These are phyloP conservation scores for Maudiozyma barnettii DNA, from an alignment of 805 yeast genomes.

Conservation along the genomic window DNA sequence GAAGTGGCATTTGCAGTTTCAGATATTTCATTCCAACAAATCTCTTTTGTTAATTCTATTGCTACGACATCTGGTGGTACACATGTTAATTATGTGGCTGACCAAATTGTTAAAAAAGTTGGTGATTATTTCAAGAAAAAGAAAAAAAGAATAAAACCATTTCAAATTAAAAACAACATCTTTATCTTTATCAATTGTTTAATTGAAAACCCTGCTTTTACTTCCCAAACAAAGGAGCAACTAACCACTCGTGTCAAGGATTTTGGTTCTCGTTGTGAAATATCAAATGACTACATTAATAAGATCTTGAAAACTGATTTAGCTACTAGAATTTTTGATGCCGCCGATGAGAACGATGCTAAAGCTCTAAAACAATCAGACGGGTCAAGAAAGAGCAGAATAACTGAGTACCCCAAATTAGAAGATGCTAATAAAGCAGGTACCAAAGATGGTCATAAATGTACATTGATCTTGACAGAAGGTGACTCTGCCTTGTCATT, in stretches of 20 bases:
- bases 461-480: slow-evolving; percentile 89
- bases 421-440: slow-evolving; percentile 97
- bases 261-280: slow-evolving; percentile 77
- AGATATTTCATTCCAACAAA: slow-evolving; percentile 83
- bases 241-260: slow-evolving; percentile 80
- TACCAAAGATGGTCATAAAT: slow-evolving; percentile 80
- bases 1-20: slow-evolving; percentile 92
- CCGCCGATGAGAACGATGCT: slow-evolving; percentile 83
- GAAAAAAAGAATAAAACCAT: slow-evolving; percentile 71
- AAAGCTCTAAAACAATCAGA: slow-evolving; percentile 81
- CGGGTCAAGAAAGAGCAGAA: slow-evolving; percentile 73
- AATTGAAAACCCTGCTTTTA: slow-evolving; percentile 93
- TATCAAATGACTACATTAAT: slow-evolving; percentile 68
- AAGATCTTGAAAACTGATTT: slow-evolving; percentile 67
- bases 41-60: slow-evolving; percentile 93
- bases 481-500: slow-evolving; percentile 92
- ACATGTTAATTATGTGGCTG: slow-evolving; percentile 79
- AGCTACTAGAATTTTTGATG: slow-evolving; percentile 58
- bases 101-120: slow-evolving; percentile 72
- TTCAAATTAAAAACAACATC: slow-evolving; percentile 83
- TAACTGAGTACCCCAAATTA: slow-evolving; percentile 80
- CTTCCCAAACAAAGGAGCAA: slow-evolving; percentile 95
- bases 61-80: slow-evolving; percentile 98
- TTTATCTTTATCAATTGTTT: slow-evolving; percentile 85
- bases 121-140: slow-evolving; percentile 62